Percentiles rank a stretch among this genome's conserved stretches.
These are phyloP conservation scores for Dothidotthia symphoricarpi DNA, from an alignment of 2,329 filamentous ascomycete genomes.

Conservation along the genomic window DNA sequence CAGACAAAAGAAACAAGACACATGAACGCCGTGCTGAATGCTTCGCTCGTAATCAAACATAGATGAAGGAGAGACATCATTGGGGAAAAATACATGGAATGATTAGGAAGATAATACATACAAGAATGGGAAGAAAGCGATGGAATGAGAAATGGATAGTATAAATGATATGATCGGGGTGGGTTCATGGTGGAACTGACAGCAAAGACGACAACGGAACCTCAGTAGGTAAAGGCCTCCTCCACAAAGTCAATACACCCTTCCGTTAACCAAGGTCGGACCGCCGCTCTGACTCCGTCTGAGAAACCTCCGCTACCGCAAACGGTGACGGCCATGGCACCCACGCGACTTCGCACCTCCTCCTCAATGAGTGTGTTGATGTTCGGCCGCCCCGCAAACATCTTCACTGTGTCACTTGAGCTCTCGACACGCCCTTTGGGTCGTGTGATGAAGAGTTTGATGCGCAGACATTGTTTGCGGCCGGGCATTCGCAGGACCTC, in stretches of 20 bases:
- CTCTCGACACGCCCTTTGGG: constrained; percentile 57
- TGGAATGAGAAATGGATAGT: no score
- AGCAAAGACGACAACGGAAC: no score
- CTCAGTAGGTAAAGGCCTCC: constrained; percentile 63
- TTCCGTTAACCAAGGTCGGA: constrained; percentile 52
- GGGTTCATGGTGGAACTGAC: no score
- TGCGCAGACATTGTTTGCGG: constrained; percentile 58
- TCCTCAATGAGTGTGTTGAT: constrained; percentile 57
- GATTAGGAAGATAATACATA: no score
- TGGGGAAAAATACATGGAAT: no score
- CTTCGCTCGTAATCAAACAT: no score
- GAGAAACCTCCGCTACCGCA: constrained; percentile 64
- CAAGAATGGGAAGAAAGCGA: no score
- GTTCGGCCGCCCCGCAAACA: constrained; percentile 60
- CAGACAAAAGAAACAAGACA: no score
- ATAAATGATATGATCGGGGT: no score
- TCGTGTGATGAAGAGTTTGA: constrained; percentile 63
- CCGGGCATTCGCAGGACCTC: constrained; percentile 59
- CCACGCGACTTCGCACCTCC: constrained; percentile 55
- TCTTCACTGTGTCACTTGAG: constrained; percentile 59
- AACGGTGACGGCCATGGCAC: constrained; percentile 61
- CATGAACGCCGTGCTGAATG: no score
- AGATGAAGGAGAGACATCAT: no score
- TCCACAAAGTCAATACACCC: constrained; percentile 62
- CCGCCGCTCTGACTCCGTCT: constrained; percentile 59